Evolutionary conservation across 2,329 filamentous ascomycete genomes (phyloP), one percentile per base, ranked within the genome.

Genomic region (Cercospora sp.): DNA sequence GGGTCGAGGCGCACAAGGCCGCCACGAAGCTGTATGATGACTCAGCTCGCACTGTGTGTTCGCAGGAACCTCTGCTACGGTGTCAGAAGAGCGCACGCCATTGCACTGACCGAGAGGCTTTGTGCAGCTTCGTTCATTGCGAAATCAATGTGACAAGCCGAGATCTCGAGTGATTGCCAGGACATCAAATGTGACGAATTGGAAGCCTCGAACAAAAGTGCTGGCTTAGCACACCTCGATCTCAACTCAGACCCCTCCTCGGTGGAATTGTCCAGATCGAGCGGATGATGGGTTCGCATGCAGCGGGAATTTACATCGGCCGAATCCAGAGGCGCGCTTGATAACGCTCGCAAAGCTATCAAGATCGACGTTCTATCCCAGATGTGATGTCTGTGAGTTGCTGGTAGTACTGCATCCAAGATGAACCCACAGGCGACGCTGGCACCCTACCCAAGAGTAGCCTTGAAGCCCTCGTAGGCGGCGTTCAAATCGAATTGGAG

Each of bases 401-500:
- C 48, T 13, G 23, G 20, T 28, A 13, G 6, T 8, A 9, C 12
- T 18, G 31, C 42, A 62, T 23, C 48, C 48, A 13, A 13, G 3
- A 51, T 51, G 20, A 13, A 26, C 26, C 4, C 6, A 13, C 6
- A 28, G 12, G 10, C 48, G 26, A 28, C 13, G 23, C 2, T 53
- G 13, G 48, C 13, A 28, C 51, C 53, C 75, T 66, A 78, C 59
- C 77, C 82, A 77, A 96, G 82, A 3, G 89, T 93, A 62, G 86
- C 88, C 80, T 97, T 96, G 80, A 98, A 98, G 1, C 94, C 94
- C 75, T 94, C 90, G 77, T 98, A 98, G 48, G 94, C 94, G 76
- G 92, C 90, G 77, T 97, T 93, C 76, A 98, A 96, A 78, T 98
- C 94, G 79, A 97, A 88, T 73, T 95, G 91, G 73, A 98, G 83